Conservation (phyloP, 23 red algal species). For the Agarophyton chilense region DNA sequence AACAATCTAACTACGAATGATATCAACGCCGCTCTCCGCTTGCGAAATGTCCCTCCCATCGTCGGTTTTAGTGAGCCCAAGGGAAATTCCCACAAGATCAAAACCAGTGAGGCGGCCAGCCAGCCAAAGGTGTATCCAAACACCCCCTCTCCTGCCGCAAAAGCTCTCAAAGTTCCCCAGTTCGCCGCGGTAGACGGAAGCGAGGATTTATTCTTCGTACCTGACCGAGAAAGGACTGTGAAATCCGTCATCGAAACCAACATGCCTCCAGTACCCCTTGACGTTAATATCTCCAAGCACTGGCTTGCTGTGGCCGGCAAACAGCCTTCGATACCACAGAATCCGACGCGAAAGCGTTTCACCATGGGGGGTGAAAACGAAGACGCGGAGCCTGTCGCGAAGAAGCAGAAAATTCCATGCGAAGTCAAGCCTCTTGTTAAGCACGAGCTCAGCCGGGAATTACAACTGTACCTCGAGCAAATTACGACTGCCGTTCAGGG, state of each 20-base stretch:
- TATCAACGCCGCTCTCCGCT: conserved; percentile 80
- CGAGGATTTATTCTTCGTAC: conserved; percentile 71
- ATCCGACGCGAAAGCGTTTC: conserved; percentile 42
- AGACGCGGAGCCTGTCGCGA: neutral
- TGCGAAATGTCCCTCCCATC: conserved; percentile 83
- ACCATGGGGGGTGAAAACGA: neutral
- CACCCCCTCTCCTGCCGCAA: neutral
- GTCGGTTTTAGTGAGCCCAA: conserved; percentile 58
- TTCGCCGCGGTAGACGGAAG: conserved; percentile 62
- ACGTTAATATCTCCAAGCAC: conserved; percentile 72
- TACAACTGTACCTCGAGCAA: conserved; percentile 88
- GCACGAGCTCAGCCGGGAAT: conserved; percentile 86
- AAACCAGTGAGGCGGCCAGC: neutral
- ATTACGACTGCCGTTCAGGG: conserved; percentile 65
- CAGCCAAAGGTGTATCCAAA: neutral
- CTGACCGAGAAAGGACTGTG: conserved; percentile 75
- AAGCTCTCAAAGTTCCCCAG: neutral
- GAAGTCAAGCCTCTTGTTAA: conserved; percentile 73
- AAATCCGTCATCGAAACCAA: conserved; percentile 62
- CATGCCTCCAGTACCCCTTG: conserved; percentile 76
- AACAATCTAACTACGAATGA: conserved; percentile 59
- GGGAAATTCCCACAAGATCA: neutral
- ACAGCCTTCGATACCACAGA: conserved; percentile 89
- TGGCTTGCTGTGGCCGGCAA: conserved; percentile 92
- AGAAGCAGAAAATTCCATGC: neutral